Base-by-base conservation (phyloP, 306 rosid genomes). In the Ammopiptanthus mongolicus region DNA sequence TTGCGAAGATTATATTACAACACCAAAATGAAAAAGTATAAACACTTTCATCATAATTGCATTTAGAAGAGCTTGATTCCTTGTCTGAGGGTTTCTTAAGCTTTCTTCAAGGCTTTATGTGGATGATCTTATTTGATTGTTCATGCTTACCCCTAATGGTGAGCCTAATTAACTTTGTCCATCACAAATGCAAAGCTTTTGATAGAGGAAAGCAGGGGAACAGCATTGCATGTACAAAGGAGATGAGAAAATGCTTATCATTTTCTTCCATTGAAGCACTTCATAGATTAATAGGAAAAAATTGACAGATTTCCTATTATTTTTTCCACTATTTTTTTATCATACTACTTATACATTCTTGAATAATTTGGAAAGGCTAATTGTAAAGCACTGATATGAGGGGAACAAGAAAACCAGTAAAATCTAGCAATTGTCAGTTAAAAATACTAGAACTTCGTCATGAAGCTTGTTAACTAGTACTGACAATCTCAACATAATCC, bases 181-280 rank as follows among this genome's bases (percentile, higher is more conserved):
- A 76, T 28, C 44, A 55, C 65, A 77, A 65, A 66, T 57, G 57
- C 59, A 36, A 66, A 56, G 41, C 23, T 25, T 34, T 70, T 71
- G 52, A 62, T 8, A 15, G 56, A 25, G 46, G 51, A 81, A 56
- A 81, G 63, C 63, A 65, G 46, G 10, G 63, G 12, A 73, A 33
- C 65, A 31, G 15, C n/a, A 39, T 25, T 55, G 63, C 48, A 76
- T 9, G 12, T 18, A 23, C 19, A 74, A 53, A 29, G 8, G 69
- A 53, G 44, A 62, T 48, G 15, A 34, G 4, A 57, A 56, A 80
- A 13, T 13, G 1, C 4, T 65, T 47, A 22, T 51, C 18, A 13
- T 28, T 42, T 63, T 15, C 78, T 71, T 62, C 69, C 55, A 10
- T 42, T 34, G 34, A 44, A 67, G 11, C 42, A 55, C 48, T 25